phyloP scores from a whole-genome alignment of 106 monocot genomes.

The Phalaenopsis equestris region DNA sequence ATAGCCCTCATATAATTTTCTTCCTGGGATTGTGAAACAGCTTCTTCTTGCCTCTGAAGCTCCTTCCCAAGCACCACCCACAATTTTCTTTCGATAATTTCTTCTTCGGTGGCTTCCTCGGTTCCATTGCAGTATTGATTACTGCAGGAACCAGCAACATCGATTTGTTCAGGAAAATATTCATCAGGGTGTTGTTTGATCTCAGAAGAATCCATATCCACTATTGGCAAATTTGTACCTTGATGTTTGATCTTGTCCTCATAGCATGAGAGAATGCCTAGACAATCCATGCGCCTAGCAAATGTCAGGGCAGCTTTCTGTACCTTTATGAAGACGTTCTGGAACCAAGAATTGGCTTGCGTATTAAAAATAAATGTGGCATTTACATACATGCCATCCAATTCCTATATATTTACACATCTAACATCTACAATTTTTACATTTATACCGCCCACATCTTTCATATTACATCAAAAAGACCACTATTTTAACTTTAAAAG shows the following conservation, averaged over 20 bases:
- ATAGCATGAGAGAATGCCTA: conserved; percentile 2
- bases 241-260: neutral
- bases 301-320: conserved; percentile 65
- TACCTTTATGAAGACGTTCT: conserved; percentile 6
- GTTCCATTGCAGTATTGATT: neutral
- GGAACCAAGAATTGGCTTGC: no score
- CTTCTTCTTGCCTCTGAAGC: conserved; percentile 8
- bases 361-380: no score
- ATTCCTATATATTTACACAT: no score
- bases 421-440: no score
- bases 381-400: no score
- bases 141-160: neutral
- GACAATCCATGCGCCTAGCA: conserved; percentile 25
- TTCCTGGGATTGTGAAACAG: no score
- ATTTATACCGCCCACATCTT: no score
- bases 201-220: neutral
- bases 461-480: no score
- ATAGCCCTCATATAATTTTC: no score
- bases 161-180: neutral
- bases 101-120: conserved; percentile 16
- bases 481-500: no score
- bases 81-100: conserved; percentile 38
- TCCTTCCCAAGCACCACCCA: conserved; percentile 54
- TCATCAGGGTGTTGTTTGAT: neutral
- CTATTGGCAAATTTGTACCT: neutral